Conservation (phyloP, 2,329 filamentous ascomycete genomes). For the Ceratocystis smalleyi region DNA sequence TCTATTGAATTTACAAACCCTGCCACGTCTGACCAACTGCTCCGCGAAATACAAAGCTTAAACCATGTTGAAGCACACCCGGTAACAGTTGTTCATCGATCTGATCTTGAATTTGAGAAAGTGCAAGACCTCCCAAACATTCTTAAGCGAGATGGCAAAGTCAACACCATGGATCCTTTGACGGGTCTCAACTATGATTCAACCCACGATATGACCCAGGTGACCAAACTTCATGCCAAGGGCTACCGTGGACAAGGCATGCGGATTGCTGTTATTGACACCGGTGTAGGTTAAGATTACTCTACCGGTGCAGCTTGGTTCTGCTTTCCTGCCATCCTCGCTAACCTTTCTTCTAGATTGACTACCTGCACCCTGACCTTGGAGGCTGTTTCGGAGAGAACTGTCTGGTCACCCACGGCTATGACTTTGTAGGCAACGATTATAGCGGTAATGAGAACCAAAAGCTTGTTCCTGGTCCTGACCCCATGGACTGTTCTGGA, state of each 20-base stretch:
- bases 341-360: conserved; percentile 27
- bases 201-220: conserved; percentile 42
- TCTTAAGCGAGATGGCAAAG: background rate
- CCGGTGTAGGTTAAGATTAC: conserved; percentile 30
- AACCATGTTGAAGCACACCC: conserved; percentile 36
- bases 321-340: background rate
- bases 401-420: conserved; percentile 42
- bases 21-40: conserved; percentile 30
- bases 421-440: conserved; percentile 42
- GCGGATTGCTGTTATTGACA: conserved; percentile 39
- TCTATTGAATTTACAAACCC: conserved; percentile 37
- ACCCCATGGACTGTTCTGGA: conserved; percentile 41
- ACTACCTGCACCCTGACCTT: conserved; percentile 47
- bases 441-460: conserved; percentile 26
- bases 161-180: conserved; percentile 1
- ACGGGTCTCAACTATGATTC: conserved; percentile 23
- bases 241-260: conserved; percentile 36
- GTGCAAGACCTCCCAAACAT: background rate
- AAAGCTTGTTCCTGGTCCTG: conserved; percentile 29
- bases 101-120: conserved; percentile 27
- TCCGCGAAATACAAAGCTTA: conserved; percentile 28
- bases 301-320: background rate
- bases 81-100: conserved; percentile 30
- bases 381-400: conserved; percentile 47
- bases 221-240: conserved; percentile 35